phyloP scores from a whole-genome alignment of 148 eudicot species.

The Cornus suecica region DNA sequence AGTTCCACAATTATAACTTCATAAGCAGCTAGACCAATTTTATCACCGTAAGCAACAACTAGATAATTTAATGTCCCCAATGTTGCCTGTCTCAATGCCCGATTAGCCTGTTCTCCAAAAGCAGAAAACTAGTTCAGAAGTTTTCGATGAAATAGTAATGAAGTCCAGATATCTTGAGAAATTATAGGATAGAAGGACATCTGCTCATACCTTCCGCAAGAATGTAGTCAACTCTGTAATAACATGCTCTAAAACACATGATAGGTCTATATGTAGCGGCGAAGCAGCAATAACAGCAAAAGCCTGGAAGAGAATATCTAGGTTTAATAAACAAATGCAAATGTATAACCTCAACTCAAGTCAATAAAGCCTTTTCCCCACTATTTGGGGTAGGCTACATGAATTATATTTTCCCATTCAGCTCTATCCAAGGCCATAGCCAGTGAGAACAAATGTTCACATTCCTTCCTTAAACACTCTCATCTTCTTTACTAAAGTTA shows the following conservation, averaged over 20 bases:
- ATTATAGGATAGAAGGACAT: background rate
- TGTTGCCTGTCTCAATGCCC: slow-evolving; percentile 92
- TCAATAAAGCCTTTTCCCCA: too few species aligned
- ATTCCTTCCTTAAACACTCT: too few species aligned
- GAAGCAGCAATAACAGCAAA: slow-evolving; percentile 94
- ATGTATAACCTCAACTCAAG: background rate
- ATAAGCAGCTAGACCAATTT: slow-evolving; percentile 87
- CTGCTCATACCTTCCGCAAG: slow-evolving; percentile 66
- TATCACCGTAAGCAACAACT: slow-evolving; percentile 89
- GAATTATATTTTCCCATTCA: too few species aligned
- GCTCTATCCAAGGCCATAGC: too few species aligned
- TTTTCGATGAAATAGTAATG: background rate
- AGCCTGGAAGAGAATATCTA: slow-evolving; percentile 52
- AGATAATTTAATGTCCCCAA: slow-evolving; percentile 86
- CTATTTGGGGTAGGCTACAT: too few species aligned
- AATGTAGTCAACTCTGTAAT: slow-evolving; percentile 88
- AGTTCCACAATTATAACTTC: slow-evolving; percentile 93
- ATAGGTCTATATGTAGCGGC: slow-evolving; percentile 72
- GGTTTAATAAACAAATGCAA: slow-evolving; percentile 8
- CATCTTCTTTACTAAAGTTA: too few species aligned
- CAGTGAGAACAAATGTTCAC: too few species aligned
- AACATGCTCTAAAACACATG: slow-evolving; percentile 85
- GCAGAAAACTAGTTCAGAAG: slow-evolving; percentile 6
- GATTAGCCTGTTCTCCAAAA: slow-evolving; percentile 65
- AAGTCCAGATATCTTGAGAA: background rate